Percentiles rank a stretch among this genome's conserved stretches.
Conservation (phyloP, 1,284 basidiomycete species). For the Cronartium quercuum region DNA sequence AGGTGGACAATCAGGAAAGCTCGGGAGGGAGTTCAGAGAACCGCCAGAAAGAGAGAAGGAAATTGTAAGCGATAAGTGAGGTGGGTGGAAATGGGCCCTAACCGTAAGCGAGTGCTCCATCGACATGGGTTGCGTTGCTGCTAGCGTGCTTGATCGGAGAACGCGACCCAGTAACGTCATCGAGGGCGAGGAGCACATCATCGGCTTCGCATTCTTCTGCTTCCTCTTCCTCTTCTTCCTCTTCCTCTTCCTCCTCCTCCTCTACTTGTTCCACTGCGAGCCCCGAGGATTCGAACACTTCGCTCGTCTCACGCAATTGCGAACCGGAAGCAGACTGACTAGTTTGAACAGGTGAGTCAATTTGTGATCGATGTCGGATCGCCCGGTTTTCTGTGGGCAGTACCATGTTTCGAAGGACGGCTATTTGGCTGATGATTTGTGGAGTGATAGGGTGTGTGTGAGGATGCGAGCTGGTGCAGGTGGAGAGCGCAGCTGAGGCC, state of each 20-base stretch:
- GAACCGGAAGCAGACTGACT: neutral
- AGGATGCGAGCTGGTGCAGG: too few species aligned
- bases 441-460: neutral
- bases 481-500: too few species aligned
- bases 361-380: neutral
- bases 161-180: conserved; percentile 46
- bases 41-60: neutral
- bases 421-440: neutral
- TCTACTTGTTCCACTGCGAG: neutral
- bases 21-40: neutral
- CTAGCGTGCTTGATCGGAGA: conserved; percentile 42
- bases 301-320: neutral
- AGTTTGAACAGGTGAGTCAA: neutral
- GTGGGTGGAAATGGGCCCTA: neutral
- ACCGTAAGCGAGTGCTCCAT: conserved; percentile 23
- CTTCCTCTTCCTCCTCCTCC: neutral
- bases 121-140: conserved; percentile 42
- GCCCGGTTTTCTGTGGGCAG: neutral
- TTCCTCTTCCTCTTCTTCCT: conserved; percentile 7
- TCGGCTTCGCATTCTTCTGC: conserved; percentile 43
- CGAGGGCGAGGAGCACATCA: conserved; percentile 48
- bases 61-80: neutral
- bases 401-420: neutral
- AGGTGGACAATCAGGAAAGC: neutral
- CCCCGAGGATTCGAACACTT: neutral